Percentiles rank a stretch among this genome's conserved stretches.
Evolutionary conservation across 2,329 filamentous ascomycete genomes (phyloP).

Genomic region (Exophiala aquamarina): DNA sequence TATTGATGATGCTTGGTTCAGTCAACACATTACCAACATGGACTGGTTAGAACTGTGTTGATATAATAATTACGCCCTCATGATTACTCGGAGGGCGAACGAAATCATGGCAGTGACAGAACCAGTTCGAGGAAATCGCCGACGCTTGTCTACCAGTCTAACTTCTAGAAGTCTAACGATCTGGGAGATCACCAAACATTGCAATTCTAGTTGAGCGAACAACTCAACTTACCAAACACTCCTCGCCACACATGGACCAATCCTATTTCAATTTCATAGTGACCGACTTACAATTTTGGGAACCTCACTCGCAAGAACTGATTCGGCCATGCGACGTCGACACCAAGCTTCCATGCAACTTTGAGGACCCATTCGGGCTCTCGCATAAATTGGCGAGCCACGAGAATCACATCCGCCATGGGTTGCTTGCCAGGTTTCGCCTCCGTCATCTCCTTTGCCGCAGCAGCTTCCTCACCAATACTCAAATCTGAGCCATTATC

Average conservation of each 20-base stretch:
- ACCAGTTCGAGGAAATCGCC: too few relatives aligned
- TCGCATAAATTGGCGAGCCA: constrained; percentile 55
- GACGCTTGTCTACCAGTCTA: too few relatives aligned
- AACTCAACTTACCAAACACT: too few relatives aligned
- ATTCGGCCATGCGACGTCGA: constrained; percentile 49
- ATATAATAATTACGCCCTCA: too few relatives aligned
- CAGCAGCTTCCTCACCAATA: constrained; percentile 24
- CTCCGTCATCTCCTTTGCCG: constrained; percentile 26
- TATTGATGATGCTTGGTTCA: constrained; percentile 2
- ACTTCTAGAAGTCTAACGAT: too few relatives aligned
- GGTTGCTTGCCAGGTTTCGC: constrained; percentile 21
- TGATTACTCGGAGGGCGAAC: too few relatives aligned
- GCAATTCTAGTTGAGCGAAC: too few relatives aligned
- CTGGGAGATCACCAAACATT: too few relatives aligned
- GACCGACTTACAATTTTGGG: constrained; percentile 17
- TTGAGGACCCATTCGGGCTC: constrained; percentile 57
- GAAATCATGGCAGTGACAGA: too few relatives aligned
- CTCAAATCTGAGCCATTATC: constrained; percentile 26
- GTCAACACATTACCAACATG: constrained; percentile 1
- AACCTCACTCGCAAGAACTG: constrained; percentile 43
- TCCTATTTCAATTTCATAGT: too few relatives aligned
- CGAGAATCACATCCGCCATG: constrained; percentile 49
- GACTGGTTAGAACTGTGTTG: constrained; percentile 2
- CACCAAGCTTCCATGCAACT: constrained; percentile 49
- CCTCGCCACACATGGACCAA: too few relatives aligned